phyloP scores from a whole-genome alignment of 352 stramenopile species.

The Thraustochytrium sp. region DNA sequence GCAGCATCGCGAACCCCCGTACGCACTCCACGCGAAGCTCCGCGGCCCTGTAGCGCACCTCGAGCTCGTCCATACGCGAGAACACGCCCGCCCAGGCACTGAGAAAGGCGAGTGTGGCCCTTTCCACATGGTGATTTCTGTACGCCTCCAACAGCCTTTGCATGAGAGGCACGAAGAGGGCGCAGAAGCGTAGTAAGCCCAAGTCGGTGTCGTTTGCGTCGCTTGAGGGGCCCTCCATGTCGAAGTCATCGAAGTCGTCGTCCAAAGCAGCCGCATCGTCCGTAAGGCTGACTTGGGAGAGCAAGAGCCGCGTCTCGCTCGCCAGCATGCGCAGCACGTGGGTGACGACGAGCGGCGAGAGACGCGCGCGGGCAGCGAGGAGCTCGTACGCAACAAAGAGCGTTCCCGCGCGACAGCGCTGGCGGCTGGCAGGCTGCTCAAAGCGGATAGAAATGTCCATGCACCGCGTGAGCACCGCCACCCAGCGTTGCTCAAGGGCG shows the following conservation, averaged over 20 bases:
- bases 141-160: neutral
- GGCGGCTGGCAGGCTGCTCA: neutral
- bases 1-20: neutral
- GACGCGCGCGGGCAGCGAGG: neutral
- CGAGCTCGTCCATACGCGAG: neutral
- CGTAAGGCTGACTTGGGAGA: neutral
- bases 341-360: neutral
- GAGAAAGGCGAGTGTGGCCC: neutral
- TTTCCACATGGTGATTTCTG: neutral
- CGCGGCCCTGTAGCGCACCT: neutral
- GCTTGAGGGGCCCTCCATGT: neutral
- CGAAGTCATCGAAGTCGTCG: neutral
- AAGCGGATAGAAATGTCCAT: neutral
- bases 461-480: neutral
- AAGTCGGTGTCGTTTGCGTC: neutral
- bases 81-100: neutral
- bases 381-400: conserved; percentile 11
- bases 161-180: conserved; percentile 10
- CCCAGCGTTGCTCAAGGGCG: neutral
- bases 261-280: neutral
- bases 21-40: neutral
- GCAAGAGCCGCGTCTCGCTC: neutral
- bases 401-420: neutral
- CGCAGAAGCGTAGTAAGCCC: neutral
- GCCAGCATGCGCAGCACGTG: conserved; percentile 6